These are phyloP conservation scores for Wickerhamomyces bisporus DNA, from an alignment of 805 yeast species.

Conservation along the genomic window DNA sequence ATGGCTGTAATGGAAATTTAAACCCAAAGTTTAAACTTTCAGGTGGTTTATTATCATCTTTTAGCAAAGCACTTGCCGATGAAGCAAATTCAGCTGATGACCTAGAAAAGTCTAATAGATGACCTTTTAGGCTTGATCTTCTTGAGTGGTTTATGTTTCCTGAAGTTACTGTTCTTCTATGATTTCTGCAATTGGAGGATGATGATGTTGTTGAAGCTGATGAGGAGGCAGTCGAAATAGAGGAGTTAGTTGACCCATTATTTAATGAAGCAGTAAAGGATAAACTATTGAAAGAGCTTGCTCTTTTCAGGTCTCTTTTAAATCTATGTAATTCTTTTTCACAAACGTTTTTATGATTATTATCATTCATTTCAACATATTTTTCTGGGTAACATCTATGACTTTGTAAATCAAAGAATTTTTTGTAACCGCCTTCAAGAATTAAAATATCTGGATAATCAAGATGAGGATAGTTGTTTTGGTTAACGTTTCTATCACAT, in stretches of 20 bases:
- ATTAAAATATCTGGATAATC: constrained; percentile 86
- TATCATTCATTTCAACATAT: constrained; percentile 83
- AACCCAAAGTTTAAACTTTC: constrained; percentile 22
- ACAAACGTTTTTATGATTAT: constrained; percentile 43
- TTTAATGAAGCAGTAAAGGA: constrained; percentile 18
- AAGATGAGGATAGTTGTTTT: constrained; percentile 72
- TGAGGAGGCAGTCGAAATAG: constrained; percentile 6
- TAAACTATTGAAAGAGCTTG: constrained; percentile 29
- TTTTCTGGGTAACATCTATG: constrained; percentile 66
- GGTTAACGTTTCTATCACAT: constrained; percentile 71
- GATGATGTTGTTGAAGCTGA: constrained; percentile 2
- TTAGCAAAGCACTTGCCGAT: no score
- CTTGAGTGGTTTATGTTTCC: constrained; percentile 15
- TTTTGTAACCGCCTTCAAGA: constrained; percentile 86
- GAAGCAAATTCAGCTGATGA: constrained; percentile 8
- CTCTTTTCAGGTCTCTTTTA: constrained; percentile 38
- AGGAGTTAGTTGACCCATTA: not conserved
- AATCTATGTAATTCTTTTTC: constrained; percentile 51
- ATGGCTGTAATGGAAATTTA: constrained; percentile 19
- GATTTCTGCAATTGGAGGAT: constrained; percentile 9
- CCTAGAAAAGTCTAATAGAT: constrained; percentile 14
- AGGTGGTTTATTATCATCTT: constrained; percentile 20
- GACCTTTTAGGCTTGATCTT: constrained; percentile 16
- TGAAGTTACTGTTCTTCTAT: constrained; percentile 22
- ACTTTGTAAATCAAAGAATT: constrained; percentile 58